A percentile compares a stretch with the other conserved stretches of the same genome.
These are phyloP conservation scores for Gossypium ekmanianum DNA, from an alignment of 345 rosid genomes.

Conservation along the genomic window DNA sequence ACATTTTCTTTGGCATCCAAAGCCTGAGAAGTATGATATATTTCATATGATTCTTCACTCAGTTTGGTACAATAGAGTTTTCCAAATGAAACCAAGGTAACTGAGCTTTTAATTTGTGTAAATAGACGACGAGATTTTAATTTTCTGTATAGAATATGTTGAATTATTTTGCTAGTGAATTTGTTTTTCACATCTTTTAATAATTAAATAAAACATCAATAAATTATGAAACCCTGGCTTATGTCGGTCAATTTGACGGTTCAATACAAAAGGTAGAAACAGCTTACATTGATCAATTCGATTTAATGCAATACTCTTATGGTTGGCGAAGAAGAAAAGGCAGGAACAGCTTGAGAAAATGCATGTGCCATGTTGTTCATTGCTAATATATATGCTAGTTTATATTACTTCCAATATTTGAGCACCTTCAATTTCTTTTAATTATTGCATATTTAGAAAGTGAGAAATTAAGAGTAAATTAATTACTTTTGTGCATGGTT, in stretches of 20 bases:
- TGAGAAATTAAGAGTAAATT: too few relatives aligned
- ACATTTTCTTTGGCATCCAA: conserved; percentile 92
- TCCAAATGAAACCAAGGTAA: conserved; percentile 41
- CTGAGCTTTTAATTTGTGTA: background rate
- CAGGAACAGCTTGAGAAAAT: background rate
- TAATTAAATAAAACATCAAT: background rate
- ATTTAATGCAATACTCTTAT: too few relatives aligned
- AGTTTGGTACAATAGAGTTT: conserved; percentile 83
- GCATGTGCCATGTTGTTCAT: background rate
- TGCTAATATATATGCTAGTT: too few relatives aligned
- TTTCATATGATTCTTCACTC: conserved; percentile 97
- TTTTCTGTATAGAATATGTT: background rate
- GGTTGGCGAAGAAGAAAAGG: too few relatives aligned
- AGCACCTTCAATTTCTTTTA: too few relatives aligned
- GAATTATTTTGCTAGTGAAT: background rate
- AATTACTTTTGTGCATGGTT: too few relatives aligned
- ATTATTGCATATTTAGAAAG: too few relatives aligned
- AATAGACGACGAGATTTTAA: background rate
- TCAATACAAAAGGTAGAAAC: too few relatives aligned
- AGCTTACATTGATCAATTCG: too few relatives aligned
- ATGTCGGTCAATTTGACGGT: too few relatives aligned
- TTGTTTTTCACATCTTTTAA: background rate
- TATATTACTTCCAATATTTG: too few relatives aligned
- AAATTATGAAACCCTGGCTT: too few relatives aligned
- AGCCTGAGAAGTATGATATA: conserved; percentile 68